phyloP scores from a whole-genome alignment of 257 asterid species.

The Asclepias syriaca region DNA sequence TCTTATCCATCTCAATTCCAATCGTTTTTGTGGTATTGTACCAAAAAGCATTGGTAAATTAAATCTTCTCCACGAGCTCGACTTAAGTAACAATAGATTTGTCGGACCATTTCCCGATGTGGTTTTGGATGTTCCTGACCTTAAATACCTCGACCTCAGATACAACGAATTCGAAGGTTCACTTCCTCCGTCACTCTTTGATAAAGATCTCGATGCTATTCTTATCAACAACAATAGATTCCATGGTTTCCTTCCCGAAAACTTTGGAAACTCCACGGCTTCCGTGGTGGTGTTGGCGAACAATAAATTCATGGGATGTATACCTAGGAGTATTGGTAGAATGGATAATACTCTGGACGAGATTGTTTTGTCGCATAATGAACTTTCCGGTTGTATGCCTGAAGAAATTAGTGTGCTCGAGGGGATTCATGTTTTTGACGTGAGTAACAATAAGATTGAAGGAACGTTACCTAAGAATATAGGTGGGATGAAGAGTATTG shows the following conservation, averaged over 20 bases:
- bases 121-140: constrained; percentile 45
- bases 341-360: constrained; percentile 64
- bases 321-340: constrained; percentile 61
- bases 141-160: constrained; percentile 68
- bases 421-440: constrained; percentile 41
- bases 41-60: constrained; percentile 47
- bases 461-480: constrained; percentile 55
- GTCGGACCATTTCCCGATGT: constrained; percentile 72
- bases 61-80: constrained; percentile 52
- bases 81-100: constrained; percentile 82
- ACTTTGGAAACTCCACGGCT: constrained; percentile 60
- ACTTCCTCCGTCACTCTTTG: constrained; percentile 39
- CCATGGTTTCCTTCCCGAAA: constrained; percentile 47
- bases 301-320: constrained; percentile 56
- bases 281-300: constrained; percentile 58
- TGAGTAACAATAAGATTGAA: constrained; percentile 43
- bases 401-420: constrained; percentile 54
- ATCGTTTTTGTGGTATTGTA: constrained; percentile 76
- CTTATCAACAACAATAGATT: constrained; percentile 64
- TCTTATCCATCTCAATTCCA: constrained; percentile 72
- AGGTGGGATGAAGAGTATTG: constrained; percentile 40
- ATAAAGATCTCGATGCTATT: constrained; percentile 48
- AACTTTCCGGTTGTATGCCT: constrained; percentile 68
- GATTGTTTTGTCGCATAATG: constrained; percentile 35
- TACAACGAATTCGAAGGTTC: constrained; percentile 83